Percentiles rank a stretch among this genome's conserved stretches.
Conservation (phyloP, 352 stramenopile genomes). For the Elongisporangium anandrum region DNA sequence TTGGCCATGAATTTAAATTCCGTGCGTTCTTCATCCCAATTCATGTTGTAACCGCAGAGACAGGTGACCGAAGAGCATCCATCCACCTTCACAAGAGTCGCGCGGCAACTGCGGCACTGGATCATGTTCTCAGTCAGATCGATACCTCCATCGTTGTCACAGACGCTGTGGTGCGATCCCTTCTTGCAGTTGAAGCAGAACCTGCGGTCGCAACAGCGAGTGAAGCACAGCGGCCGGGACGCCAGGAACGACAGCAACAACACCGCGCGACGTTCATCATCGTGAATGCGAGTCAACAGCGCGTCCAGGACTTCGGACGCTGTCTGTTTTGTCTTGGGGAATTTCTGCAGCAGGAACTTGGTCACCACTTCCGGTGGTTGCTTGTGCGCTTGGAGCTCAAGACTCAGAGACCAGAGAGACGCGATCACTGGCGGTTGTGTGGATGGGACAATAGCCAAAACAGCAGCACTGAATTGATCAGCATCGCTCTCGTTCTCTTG, state of each 20-base stretch:
- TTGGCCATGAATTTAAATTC: too few species aligned
- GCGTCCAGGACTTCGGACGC: slow-evolving; percentile 10
- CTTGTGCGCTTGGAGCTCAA: slow-evolving; percentile 4
- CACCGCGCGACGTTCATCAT: slow-evolving; percentile 38
- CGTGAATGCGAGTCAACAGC: slow-evolving; percentile 20
- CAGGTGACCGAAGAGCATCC: slow-evolving; percentile 35
- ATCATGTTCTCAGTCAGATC: slow-evolving; percentile 16
- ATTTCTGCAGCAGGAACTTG: too few species aligned
- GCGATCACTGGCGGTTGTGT: background rate
- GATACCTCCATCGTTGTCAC: slow-evolving; percentile 14
- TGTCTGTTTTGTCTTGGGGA: too few species aligned
- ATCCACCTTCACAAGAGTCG: slow-evolving; percentile 49
- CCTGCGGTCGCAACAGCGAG: slow-evolving; percentile 21
- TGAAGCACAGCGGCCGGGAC: slow-evolving; percentile 20
- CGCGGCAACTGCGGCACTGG: slow-evolving; percentile 33
- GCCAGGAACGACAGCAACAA: slow-evolving; percentile 31
- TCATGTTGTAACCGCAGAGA: slow-evolving; percentile 27
- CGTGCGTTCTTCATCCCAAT: slow-evolving; percentile 22
- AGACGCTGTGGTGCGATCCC: slow-evolving; percentile 24
- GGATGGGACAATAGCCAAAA: background rate
- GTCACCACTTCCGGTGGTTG: too few species aligned
- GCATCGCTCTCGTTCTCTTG: background rate
- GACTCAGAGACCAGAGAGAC: slow-evolving; percentile 5
- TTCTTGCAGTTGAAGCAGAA: slow-evolving; percentile 58
- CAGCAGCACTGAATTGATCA: background rate